phyloP scores from a whole-genome alignment of 108 stramenopile genomes.

The Asterionellopsis glacialis region DNA sequence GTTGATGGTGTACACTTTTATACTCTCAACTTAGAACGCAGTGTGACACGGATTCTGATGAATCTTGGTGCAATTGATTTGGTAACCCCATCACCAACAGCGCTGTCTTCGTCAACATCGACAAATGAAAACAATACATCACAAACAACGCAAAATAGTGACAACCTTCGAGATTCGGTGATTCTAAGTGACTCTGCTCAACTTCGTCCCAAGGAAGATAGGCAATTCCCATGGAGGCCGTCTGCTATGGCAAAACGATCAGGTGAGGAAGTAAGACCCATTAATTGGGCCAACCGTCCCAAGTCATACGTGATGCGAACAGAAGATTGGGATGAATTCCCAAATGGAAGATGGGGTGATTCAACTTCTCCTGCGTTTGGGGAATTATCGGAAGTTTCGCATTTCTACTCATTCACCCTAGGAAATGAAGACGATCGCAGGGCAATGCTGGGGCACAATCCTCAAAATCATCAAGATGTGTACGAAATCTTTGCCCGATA shows the following conservation, averaged over 20 bases:
- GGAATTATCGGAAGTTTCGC: constrained; percentile 80
- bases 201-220: constrained; percentile 12
- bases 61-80: constrained; percentile 41
- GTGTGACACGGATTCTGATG: constrained; percentile 71
- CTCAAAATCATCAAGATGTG: constrained; percentile 66
- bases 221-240: constrained; percentile 76
- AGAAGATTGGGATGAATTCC: constrained; percentile 96
- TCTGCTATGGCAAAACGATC: constrained; percentile 60
- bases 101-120: background rate
- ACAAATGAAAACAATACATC: background rate
- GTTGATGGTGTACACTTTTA: constrained; percentile 92
- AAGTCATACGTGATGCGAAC: constrained; percentile 91
- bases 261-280: constrained; percentile 90
- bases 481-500: constrained; percentile 92
- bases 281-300: constrained; percentile 98
- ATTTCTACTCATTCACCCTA: constrained; percentile 81
- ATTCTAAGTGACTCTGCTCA: constrained; percentile 16
- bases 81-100: background rate
- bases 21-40: constrained; percentile 91
- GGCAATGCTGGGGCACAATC: constrained; percentile 90
- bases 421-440: constrained; percentile 84
- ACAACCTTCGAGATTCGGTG: no score
- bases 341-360: constrained; percentile 94
- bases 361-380: constrained; percentile 89
- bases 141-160: constrained; percentile 4